Percentiles rank a stretch among this genome's conserved stretches.
Conservation (phyloP, 306 rosid species). For the Senna siamea region DNA sequence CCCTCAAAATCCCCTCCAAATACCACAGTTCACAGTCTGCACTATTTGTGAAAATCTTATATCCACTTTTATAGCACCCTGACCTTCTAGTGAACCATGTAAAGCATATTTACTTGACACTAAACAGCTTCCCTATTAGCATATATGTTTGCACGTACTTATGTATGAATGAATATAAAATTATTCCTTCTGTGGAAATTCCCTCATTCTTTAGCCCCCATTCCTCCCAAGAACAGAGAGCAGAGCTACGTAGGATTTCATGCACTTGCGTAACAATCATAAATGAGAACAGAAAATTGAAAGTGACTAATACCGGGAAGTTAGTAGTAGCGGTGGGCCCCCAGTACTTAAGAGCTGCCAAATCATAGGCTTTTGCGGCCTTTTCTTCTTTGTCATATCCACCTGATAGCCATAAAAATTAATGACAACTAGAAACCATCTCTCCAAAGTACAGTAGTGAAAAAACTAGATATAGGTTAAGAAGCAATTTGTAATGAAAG, state of each 20-base stretch:
- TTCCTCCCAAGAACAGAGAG: background rate
- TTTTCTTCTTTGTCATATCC: slow-evolving; percentile 96
- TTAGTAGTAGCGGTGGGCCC: slow-evolving; percentile 86
- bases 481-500: slow-evolving; percentile 2
- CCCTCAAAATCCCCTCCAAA: background rate
- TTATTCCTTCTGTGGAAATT: background rate
- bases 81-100: slow-evolving; percentile 15
- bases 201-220: background rate
- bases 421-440: background rate
- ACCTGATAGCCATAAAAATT: slow-evolving; percentile 51
- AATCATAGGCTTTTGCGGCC: slow-evolving; percentile 90
- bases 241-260: background rate
- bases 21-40: too few species aligned
- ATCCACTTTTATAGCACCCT: too few species aligned
- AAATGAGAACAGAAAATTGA: background rate
- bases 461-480: background rate
- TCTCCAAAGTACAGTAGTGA: background rate
- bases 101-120: slow-evolving; percentile 31
- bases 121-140: background rate
- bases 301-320: slow-evolving; percentile 65
- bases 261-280: background rate
- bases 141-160: background rate
- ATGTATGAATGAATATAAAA: background rate
- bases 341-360: slow-evolving; percentile 95
- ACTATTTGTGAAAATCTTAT: too few species aligned